Base-by-base conservation (phyloP, 345 rosid genomes). In the Salix viminalis region DNA sequence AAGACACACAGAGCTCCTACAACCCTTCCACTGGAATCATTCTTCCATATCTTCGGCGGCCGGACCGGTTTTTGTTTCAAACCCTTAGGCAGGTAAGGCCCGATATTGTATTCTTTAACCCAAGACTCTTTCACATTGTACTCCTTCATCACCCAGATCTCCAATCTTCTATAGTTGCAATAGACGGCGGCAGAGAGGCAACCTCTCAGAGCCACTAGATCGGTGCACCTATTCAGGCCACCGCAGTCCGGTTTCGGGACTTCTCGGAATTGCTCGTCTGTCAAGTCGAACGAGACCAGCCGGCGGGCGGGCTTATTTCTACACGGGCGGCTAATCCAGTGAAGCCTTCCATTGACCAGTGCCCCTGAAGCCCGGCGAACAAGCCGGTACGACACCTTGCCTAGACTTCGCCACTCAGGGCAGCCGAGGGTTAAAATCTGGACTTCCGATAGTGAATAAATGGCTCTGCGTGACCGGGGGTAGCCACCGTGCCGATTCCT, bases 101-200 rank as follows among this genome's bases (percentile, higher is more conserved):
- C 97, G 75, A 94, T 80, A 68, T 75, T 85, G 79, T 72, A 88
- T 58, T 90, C 86, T 74, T 86, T 94, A 1, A 77, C 75, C 98
- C 98, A 94, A 6, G 98, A 91, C 48, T 86, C 94, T 50, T 87
- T 88, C 73, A 75, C 90, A 58, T 87, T 79, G 70, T 92, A 91
- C 34, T 76, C 87, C 82, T 86, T 91, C 98, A 94, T 93, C 0
- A 88, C 89, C 99, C 99, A 95, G 24, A 93, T 90, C 82, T 93
- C 99, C 82, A 93, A 26, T 83, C 87, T 89, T 77, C 90, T 86
- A 69, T 91, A 89, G 76, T 85, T 89, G 26, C 97, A 90, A 76
- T 86, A 87, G 46, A 88, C 96, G 3, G 87, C 82, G 2, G 94
- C 97, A 4, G 88, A 83, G 11, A 95, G 90, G 75, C 91, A 87